Evolutionary conservation across 1,139 yeast genomes (phyloP).

Genomic region (Pichia inconspicua): DNA sequence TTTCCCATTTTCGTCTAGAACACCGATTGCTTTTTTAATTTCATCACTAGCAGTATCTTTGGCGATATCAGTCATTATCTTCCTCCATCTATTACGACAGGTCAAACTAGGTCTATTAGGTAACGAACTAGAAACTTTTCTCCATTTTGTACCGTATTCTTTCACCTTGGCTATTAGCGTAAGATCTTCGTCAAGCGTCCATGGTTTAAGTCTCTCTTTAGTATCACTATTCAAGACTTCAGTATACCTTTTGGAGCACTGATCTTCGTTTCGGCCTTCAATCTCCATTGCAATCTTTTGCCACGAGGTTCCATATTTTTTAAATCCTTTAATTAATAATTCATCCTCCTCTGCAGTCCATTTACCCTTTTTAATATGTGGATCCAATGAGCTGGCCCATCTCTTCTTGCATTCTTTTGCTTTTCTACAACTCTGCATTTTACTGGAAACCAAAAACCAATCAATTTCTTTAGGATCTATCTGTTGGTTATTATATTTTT

Average conservation of each 20-base stretch:
- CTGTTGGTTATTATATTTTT: constrained; percentile 19
- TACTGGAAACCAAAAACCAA: constrained; percentile 63
- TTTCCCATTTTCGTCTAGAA: constrained; percentile 21
- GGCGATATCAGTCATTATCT: constrained; percentile 68
- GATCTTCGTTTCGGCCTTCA: constrained; percentile 87
- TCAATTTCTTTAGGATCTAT: constrained; percentile 37
- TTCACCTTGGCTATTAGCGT: constrained; percentile 58
- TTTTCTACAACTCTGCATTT: constrained; percentile 38
- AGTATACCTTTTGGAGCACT: constrained; percentile 84
- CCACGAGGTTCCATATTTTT: constrained; percentile 76
- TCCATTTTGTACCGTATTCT: constrained; percentile 83
- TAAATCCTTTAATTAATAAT: constrained; percentile 52
- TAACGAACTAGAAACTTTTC: constrained; percentile 65
- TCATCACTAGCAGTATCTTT: constrained; percentile 44
- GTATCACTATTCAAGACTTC: constrained; percentile 84
- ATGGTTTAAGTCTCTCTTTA: constrained; percentile 67
- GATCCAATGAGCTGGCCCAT: constrained; percentile 78
- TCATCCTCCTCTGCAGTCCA: constrained; percentile 88
- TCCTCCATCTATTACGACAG: constrained; percentile 89
- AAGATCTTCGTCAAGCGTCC: constrained; percentile 76
- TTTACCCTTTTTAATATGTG: constrained; percentile 70
- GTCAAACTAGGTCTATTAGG: constrained; percentile 81
- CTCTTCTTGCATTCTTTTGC: constrained; percentile 66
- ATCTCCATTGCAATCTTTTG: constrained; percentile 70
- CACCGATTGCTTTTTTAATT: constrained; percentile 32